Conservation (phyloP, 371 early-diverging fungal genomes). For the Apophysomyces elegans region DNA sequence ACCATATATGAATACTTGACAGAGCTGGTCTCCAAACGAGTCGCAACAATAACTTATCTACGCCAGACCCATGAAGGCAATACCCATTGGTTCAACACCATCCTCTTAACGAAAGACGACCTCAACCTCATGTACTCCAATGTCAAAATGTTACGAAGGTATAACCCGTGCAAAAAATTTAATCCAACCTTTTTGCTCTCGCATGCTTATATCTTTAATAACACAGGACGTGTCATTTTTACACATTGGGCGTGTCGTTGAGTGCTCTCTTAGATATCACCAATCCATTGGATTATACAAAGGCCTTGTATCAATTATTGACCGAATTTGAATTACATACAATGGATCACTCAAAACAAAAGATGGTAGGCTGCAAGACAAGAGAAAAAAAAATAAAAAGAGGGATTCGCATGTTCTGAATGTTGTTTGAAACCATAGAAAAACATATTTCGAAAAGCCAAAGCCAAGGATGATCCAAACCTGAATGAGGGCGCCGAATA, state of each 20-base stretch:
- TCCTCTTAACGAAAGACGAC: conserved; percentile 58
- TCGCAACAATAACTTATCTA: conserved; percentile 69
- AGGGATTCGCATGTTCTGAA: too few species aligned
- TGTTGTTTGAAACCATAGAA: conserved; percentile 28
- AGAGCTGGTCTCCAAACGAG: conserved; percentile 69
- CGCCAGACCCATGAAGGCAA: conserved; percentile 59
- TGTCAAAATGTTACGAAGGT: conserved; percentile 48
- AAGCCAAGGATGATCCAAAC: conserved; percentile 46
- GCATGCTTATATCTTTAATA: not conserved
- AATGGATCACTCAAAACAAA: conserved; percentile 54
- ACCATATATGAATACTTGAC: conserved; percentile 51
- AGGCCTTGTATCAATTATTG: conserved; percentile 62
- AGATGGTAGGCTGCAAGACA: conserved; percentile 44
- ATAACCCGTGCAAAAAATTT: not conserved
- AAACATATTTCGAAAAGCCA: conserved; percentile 61
- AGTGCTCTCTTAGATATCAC: conserved; percentile 67
- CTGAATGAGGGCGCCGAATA: conserved; percentile 47
- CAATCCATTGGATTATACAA: conserved; percentile 66
- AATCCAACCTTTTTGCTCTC: not conserved
- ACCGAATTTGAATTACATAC: conserved; percentile 62
- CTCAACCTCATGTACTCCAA: conserved; percentile 45
- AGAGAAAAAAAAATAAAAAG: too few species aligned
- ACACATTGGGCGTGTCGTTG: conserved; percentile 65
- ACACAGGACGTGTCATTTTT: conserved; percentile 57
- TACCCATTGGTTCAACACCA: conserved; percentile 65